phyloP scores from a whole-genome alignment of 257 asterid species.

The Prunella vulgaris region DNA sequence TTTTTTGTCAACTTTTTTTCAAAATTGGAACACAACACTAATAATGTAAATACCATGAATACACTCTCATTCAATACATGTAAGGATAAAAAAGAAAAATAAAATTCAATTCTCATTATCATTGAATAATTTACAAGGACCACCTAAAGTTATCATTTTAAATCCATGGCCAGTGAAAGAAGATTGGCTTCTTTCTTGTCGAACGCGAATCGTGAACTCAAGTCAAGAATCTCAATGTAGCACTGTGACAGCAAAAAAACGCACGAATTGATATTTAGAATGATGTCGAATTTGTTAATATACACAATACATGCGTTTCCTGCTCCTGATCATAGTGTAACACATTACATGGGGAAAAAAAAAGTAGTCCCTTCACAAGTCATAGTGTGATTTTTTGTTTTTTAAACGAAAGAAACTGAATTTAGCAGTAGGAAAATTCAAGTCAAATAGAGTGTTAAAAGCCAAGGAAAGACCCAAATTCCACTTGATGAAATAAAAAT shows the following conservation, averaged over 20 bases:
- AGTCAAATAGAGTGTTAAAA: constrained; percentile 17
- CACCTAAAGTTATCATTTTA: too few species aligned
- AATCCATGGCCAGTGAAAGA: not conserved
- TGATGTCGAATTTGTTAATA: not conserved
- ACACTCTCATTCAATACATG: too few species aligned
- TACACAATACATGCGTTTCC: not conserved
- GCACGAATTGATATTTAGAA: not conserved
- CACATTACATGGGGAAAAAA: not conserved
- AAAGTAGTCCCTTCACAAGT: not conserved
- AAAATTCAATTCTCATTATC: too few species aligned
- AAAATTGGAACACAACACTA: too few species aligned
- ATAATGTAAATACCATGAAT: too few species aligned
- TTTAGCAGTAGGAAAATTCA: not conserved
- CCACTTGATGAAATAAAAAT: constrained; percentile 25
- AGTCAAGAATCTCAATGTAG: not conserved
- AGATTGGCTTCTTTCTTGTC: not conserved
- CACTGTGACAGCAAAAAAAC: not conserved
- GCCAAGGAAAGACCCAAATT: constrained; percentile 12
- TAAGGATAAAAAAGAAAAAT: too few species aligned
- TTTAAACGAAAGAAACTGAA: not conserved
- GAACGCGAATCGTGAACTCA: not conserved
- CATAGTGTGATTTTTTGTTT: not conserved
- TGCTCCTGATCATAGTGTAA: not conserved
- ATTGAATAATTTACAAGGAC: too few species aligned
- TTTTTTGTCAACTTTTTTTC: too few species aligned